Evolutionary conservation across 306 rosid genomes (phyloP), one percentile per base, ranked within the genome.

Genomic region (Cucumis hystrix): DNA sequence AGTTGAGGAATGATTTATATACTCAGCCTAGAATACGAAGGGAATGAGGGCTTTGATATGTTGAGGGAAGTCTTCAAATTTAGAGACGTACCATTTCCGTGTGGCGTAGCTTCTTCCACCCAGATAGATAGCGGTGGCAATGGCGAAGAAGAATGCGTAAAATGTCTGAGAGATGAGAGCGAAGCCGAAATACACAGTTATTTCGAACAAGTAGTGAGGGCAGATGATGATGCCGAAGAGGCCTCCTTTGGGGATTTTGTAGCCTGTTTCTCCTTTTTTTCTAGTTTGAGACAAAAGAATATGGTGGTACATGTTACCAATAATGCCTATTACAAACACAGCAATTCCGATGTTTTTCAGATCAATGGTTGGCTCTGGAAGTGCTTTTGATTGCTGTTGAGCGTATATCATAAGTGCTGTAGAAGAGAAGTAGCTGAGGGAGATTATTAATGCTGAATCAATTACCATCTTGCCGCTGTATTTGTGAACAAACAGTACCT

Each of bases 251-350:
- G 98, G 96, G 81, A 94, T 88, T 86, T 81, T 87, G 66, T 94
- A 94, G 37, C 88, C 88, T 65, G 80, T 87, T 15, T 84, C 92
- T 45, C 92, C 93, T 47, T 85, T 28, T 72, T 69, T 80, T 78
- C 97, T 89, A 63, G 91, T 78, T 33, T 80, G 77, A 28, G 97
- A 85, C 7, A 95, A 90, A 47, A 90, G 82, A 75, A 14, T 84
- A 79, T 95, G 98, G 82, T 95, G 98, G 80, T 92, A 90, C 25
- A 92, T 86, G 84, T 95, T 92, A n/a, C 97, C 97, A 72, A 8
- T 56, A 18, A 90, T 81, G 30, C 97, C 98, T 4, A 85, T 33
- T 0, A 88, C 33, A 86, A 87, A 95, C 82, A 90, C 0, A 18
- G 28, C 76, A 35, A 87, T 70, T 11, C 98, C 98, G 0, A 83